Percentiles rank a stretch among this genome's conserved stretches.
phyloP scores from a whole-genome alignment of 306 rosid species.

The Cotoneaster glaucophyllus region DNA sequence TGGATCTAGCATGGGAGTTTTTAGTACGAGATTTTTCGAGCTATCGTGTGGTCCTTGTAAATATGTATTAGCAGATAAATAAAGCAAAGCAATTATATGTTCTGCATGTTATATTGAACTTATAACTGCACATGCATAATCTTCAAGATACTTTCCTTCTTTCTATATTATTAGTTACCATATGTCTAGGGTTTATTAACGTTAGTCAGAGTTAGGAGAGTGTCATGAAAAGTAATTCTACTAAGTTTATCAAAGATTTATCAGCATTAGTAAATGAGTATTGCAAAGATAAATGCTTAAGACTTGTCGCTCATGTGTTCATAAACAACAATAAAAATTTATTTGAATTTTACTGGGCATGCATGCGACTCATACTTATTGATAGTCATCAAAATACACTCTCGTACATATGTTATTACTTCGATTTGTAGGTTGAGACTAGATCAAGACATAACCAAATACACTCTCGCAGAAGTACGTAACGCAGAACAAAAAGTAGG shows the following conservation, averaged over 20 bases:
- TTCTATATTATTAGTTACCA: not conserved
- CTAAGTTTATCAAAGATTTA: not conserved
- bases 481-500: not conserved
- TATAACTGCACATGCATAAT: not conserved
- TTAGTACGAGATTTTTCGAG: not conserved
- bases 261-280: not conserved
- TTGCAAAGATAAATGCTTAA: not conserved
- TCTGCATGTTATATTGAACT: not conserved
- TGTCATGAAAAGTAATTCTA: not conserved
- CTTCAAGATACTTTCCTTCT: not conserved
- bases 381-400: too few relatives aligned
- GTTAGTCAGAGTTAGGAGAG: not conserved
- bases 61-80: not conserved
- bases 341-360: too few relatives aligned
- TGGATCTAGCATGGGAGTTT: conserved; percentile 8
- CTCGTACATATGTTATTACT: too few relatives aligned
- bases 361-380: not conserved
- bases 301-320: not conserved
- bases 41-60: conserved; percentile 13
- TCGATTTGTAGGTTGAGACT: not conserved
- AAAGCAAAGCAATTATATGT: not conserved
- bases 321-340: not conserved
- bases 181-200: not conserved
- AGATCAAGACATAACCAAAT: not conserved
- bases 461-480: not conserved